Percentiles rank a stretch among this genome's conserved stretches.
Evolutionary conservation across 495 filamentous ascomycete species (phyloP).

Genomic region (Astrothelium subdiscretum): DNA sequence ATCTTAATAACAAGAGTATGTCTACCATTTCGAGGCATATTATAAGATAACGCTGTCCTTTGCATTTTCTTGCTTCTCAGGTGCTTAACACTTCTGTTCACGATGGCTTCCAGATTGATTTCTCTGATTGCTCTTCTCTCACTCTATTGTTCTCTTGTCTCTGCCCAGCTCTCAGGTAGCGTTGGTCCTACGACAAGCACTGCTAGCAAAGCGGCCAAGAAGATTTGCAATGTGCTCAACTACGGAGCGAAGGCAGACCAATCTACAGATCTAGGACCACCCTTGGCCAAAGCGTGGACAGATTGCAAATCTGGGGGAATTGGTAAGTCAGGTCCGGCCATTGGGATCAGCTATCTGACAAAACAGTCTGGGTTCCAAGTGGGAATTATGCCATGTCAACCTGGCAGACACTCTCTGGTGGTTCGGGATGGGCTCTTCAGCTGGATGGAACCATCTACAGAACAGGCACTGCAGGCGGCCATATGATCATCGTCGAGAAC

Average conservation of each 20-base stretch:
- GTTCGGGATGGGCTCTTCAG: constrained; percentile 25
- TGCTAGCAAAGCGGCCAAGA: constrained; percentile 13
- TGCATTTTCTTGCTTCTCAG: too few species aligned
- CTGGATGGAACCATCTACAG: constrained; percentile 28
- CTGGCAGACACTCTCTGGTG: constrained; percentile 26
- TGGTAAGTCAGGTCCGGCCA: too few species aligned
- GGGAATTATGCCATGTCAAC: constrained; percentile 22
- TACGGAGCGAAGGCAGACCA: constrained; percentile 22
- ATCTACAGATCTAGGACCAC: constrained; percentile 9
- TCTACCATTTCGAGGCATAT: too few species aligned
- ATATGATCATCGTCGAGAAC: constrained; percentile 29
- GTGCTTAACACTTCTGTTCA: too few species aligned
- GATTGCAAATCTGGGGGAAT: constrained; percentile 17
- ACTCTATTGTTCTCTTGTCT: neutral
- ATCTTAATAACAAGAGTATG: too few species aligned
- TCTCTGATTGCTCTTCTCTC: neutral
- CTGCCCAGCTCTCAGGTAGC: constrained; percentile 11
- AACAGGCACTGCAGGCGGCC: constrained; percentile 28
- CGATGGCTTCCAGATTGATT: too few species aligned
- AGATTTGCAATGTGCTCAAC: constrained; percentile 19
- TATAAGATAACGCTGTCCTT: too few species aligned
- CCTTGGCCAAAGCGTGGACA: constrained; percentile 14
- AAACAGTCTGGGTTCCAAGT: constrained; percentile 8
- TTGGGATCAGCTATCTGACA: too few species aligned
- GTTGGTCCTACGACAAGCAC: constrained; percentile 18